Evolutionary conservation across 768 basidiomycete species (phyloP), one percentile per base, ranked within the genome.

Genomic region (Rhodotorula kratochvilovae): DNA sequence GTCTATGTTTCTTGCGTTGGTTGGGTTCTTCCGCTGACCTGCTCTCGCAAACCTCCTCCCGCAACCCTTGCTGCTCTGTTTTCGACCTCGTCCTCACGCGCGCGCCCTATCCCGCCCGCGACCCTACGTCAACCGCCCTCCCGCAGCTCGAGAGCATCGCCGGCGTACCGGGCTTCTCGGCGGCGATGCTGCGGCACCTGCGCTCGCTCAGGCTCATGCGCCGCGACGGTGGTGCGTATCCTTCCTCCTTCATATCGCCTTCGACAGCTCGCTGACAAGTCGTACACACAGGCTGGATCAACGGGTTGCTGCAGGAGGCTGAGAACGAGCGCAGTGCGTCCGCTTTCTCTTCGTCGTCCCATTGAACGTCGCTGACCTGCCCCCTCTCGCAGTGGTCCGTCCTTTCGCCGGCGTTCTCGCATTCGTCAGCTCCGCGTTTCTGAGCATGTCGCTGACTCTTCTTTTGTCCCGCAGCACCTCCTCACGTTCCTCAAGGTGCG

Each of bases 401-500:
- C 36, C 50, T 51, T 50, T 8, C 43, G 6, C 23, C 16, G 7
- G 5, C 57, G 13, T 17, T 42, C 36, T 56, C 1, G 6, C 45
- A 4, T 5, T 13, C n/a, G 21, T 48, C 60, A 11, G 19, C 8
- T 21, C 48, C n/a, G 19, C 23, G 31, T 71, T 19, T 25, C 23
- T 27, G 7, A 56, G 39, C 39, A 39, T 6, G 13, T 39, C 13
- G 6, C 73, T 70, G 46, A 21, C 58, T 10, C 55, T 46, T 31
- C 19, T 23, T 39, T 17, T 13, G 1, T 16, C 45, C 19, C 23
- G 29, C 56, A 71, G 78, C 75, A 63, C 53, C 75, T 66, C 66
- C 90, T 91, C 87, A 96, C 94, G 3, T 99, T 98, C 82, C 91
- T 98, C 91, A 90, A 91, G 42, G 58, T 45, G 15, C 12, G 42